A percentile compares a stretch with the other conserved stretches of the same genome.
Conservation (phyloP, 352 stramenopile genomes). For the Globisporangium recalcitrans region DNA sequence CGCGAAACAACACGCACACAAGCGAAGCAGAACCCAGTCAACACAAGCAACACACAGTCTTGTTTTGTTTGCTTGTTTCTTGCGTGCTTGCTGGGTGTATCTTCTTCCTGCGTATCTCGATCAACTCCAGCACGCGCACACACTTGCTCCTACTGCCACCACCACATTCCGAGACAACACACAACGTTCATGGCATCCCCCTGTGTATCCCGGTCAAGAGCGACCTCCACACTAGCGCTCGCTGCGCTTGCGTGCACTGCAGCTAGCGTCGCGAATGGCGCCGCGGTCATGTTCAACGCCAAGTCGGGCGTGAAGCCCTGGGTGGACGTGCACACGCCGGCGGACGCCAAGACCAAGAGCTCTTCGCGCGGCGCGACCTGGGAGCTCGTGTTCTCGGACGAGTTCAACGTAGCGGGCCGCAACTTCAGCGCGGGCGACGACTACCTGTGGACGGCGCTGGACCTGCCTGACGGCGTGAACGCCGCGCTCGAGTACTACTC, state of each 20-base stretch:
- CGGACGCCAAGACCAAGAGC: slow-evolving; percentile 5
- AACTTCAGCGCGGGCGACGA: slow-evolving; percentile 66
- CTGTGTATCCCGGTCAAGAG: neutral
- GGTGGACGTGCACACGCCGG: slow-evolving; percentile 21
- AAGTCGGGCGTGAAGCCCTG: slow-evolving; percentile 19
- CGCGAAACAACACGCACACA: neutral
- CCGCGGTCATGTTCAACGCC: slow-evolving; percentile 7
- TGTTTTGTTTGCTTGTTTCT: neutral
- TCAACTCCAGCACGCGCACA: neutral
- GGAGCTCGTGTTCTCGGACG: slow-evolving; percentile 70
- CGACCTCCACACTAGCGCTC: neutral
- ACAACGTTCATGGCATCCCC: neutral
- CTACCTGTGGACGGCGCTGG: slow-evolving; percentile 43
- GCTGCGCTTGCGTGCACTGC: too few relatives aligned
- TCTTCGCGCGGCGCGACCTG: slow-evolving; percentile 45
- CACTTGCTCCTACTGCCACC: too few relatives aligned
- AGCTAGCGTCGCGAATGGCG: neutral
- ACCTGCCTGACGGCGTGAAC: slow-evolving; percentile 51
- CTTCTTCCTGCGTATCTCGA: neutral
- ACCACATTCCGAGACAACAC: too few relatives aligned
- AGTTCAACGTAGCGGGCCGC: slow-evolving; percentile 63
- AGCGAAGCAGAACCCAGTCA: too few relatives aligned
- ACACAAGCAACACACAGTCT: neutral
- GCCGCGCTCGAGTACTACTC: slow-evolving; percentile 53
- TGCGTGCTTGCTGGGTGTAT: neutral